Percentiles rank a stretch among this genome's conserved stretches.
These are phyloP conservation scores for Pichia deserticola DNA, from an alignment of 805 yeast species.

Conservation along the genomic window DNA sequence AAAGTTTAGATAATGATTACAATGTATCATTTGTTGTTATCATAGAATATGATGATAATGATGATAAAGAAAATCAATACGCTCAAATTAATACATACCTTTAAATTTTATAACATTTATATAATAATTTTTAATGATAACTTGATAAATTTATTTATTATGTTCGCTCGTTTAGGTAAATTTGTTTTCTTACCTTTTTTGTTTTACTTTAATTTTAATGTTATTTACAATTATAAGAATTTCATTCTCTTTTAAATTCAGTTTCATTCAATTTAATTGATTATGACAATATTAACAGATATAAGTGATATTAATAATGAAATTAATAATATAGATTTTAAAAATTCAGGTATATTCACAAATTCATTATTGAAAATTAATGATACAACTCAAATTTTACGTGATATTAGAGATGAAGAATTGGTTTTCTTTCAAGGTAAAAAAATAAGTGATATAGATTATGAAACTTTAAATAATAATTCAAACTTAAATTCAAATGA, in stretches of 20 bases:
- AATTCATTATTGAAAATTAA: constrained; percentile 11
- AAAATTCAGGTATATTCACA: constrained; percentile 9
- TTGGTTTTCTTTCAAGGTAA: constrained; percentile 8
- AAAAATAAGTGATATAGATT: constrained; percentile 9
- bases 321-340: not conserved
- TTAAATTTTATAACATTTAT: too few relatives aligned
- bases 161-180: too few relatives aligned
- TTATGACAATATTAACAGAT: not conserved
- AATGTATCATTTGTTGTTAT: constrained; percentile 1
- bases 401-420: constrained; percentile 14
- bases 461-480: constrained; percentile 9
- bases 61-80: not conserved
- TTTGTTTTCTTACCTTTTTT: too few relatives aligned
- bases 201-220: too few relatives aligned
- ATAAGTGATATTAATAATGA: not conserved
- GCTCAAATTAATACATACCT: not conserved
- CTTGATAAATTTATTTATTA: too few relatives aligned
- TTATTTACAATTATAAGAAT: too few relatives aligned
- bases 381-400: constrained; percentile 11
- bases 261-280: too few relatives aligned
- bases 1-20: not conserved
- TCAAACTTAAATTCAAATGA: not conserved
- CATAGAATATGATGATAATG: constrained; percentile 1
- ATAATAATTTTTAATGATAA: too few relatives aligned
- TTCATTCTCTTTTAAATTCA: not conserved